Base-by-base conservation (phyloP, 768 basidiomycete species). In the Leccinum olivaceopallidum region DNA sequence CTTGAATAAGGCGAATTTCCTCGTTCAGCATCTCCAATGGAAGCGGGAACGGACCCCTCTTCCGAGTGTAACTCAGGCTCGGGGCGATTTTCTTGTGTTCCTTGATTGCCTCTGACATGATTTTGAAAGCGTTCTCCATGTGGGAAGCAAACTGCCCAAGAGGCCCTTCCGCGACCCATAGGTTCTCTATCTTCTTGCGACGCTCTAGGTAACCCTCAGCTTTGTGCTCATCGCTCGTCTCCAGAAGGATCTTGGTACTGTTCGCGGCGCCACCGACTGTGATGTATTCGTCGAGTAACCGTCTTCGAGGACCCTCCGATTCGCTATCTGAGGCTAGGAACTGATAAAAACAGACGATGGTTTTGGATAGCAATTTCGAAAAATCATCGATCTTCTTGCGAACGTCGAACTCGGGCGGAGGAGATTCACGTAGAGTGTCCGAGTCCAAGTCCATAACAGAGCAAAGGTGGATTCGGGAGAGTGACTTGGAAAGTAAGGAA, bases 241-340 rank as follows among this genome's bases (percentile, higher is more conserved):
- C 68, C 24, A 71, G 65, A 48, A 68, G 66, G 22, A 68, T 60
- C 57, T 66, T 70, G 42, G 61, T 68, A 18, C 66, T 68, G 37
- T 63, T 72, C 10, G 68, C 66, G 10, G 66, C 58, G 16, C 70
- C 71, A 28, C 71, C 70, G 32, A 71, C 64, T 24, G 68, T 65
- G 59, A 71, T 69, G 61, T 72, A 65, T 44, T 72, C 70, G 20
- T 71, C 70, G 22, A 72, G 64, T 10, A 72, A 50, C 14, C 53
- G 55, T 55, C 66, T 62, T 36, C 71, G 66, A 37, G 61, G 64
- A 39, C 42, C 62, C 50, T 70, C 66, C 18, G 68, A 67, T 5
- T 68, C 63, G 26, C 54, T 56, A 26, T 70, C 71, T 22, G 70
- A 72, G 26, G 70, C 64, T n/a, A 70, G 26, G 60, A 72, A 71